Base-by-base conservation (phyloP, 257 asterid species). In the Misopates orontium region DNA sequence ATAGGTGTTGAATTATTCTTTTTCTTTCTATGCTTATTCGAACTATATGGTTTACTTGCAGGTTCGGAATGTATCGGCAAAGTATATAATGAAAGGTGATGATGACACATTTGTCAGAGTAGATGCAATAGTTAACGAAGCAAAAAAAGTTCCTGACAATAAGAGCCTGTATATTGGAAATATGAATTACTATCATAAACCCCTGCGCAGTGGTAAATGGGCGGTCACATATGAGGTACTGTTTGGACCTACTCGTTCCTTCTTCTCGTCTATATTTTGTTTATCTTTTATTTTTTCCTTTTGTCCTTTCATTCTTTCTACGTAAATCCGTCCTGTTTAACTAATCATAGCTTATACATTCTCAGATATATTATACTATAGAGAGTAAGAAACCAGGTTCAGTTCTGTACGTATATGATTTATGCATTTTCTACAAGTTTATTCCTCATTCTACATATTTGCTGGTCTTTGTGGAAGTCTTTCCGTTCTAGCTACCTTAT, bases 201-300 rank as follows among this genome's bases (percentile, higher is more conserved):
- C 98, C 62, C 78, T 79, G 39, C 87, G 96, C 28, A 89, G 90
- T 66, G 98, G 97, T 50, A 92, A 92, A 92, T 92, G 98, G 98
- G 96, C 98, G 22, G 97, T 92, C 56, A 82, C 95, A 42, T 82
- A 79, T 36, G 86, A 89, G 98, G 98, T 89, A 69, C 51, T 18
- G 36, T 17, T 52, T 40, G 28, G 39, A 36, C 45, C 20, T 49
- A n/a, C 56, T 22, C 52, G 31, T 55, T 39, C 16, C 39, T 55
- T 53, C 40, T 23, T 22, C 60, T 44, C 45, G 44, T 64, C 32
- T 49, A 6, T 42, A 53, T 56, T 50, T 50, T n/a, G 13, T 62
- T 58, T 31, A 2, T 55, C 40, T 13, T 54, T 24, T 75, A n/a
- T 20, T 15, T 52, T 31, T 48, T 2, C 21, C 58, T 40, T 39